Base-by-base conservation (phyloP, 2,329 filamentous ascomycete genomes). In the Aspergillaceae sp. region DNA sequence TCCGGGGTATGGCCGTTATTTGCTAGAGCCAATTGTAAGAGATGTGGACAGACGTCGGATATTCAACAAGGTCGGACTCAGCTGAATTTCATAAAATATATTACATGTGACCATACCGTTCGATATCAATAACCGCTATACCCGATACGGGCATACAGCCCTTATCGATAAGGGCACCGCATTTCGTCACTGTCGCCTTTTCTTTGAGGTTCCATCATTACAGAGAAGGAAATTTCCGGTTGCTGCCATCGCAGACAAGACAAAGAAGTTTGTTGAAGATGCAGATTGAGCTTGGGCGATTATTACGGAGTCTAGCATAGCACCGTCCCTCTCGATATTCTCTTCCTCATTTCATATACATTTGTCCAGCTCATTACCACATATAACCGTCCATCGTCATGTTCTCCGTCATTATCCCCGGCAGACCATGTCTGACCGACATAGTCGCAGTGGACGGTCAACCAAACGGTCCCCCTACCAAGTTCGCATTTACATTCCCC, bases 401-500 rank as follows among this genome's bases (percentile, higher is more conserved):
- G 76, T 82, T 82, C 61, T 79, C 76, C 56, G 71, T 82, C 54
- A 74, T 82, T 55, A 69, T 82, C 47, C 78, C 79, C 37, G 77
- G 78, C 48, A 73, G 79, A 27, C 79, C 79, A 5, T 74, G 81
- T 53, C 71, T 82, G 50, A 78, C 78, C 40, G 71, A 79, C 51
- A 74, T 79, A 32, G 58, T 66, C 48, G 62, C 67, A 26, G 61
- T 77, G 29, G 73, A 73, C 29, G 62, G 75, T 44, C 76, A 78
- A 46, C 72, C 74, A 37, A 74, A 72, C 29, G 68, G 77, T 45
- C 76, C 77, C 49, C 68, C 75, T 38, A 79, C 78, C 2, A 80
- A 84, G 64, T 82, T 80, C 64, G 77, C 79, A 43, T 82, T 84
- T 66, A 70, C 80, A 43, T 88, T 92, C 65, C 82, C 84, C 10